These are phyloP conservation scores for Microdochium bolleyi DNA, from an alignment of 2,329 filamentous ascomycete species.

Conservation along the genomic window DNA sequence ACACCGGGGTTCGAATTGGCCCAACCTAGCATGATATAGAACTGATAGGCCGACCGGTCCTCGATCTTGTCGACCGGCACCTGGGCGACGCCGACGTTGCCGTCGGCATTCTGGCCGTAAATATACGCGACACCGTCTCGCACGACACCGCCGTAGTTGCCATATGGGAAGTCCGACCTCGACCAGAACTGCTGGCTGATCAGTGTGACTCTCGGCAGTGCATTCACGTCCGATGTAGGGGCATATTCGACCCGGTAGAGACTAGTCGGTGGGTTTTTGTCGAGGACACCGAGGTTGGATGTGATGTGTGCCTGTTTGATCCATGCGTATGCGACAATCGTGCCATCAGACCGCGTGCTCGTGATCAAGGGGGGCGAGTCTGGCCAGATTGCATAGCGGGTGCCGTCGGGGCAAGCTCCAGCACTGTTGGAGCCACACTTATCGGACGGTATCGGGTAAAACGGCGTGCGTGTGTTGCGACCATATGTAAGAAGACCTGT, in stretches of 20 bases:
- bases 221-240: conserved; percentile 4
- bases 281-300: conserved; percentile 4
- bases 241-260: conserved; percentile 13
- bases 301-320: conserved; percentile 12
- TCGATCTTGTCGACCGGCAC: conserved; percentile 10
- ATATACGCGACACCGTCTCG: conserved; percentile 11
- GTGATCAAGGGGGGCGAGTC: conserved; percentile 11
- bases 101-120: conserved; percentile 6
- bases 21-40: conserved; percentile 5
- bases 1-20: conserved; percentile 6
- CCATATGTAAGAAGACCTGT: conserved; percentile 1
- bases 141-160: conserved; percentile 12
- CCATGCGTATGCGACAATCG: conserved; percentile 13
- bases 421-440: conserved; percentile 3
- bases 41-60: conserved; percentile 11
- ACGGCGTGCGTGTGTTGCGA: conserved; percentile 6
- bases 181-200: conserved; percentile 13
- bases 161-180: conserved; percentile 10
- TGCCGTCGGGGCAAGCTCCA: conserved; percentile 7
- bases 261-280: conserved; percentile 10
- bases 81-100: conserved; percentile 8
- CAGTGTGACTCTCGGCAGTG: conserved; percentile 10
- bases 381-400: conserved; percentile 15
- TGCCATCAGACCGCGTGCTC: conserved; percentile 6
- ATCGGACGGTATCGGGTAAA: conserved; percentile 4